phyloP scores from a whole-genome alignment of 371 early-diverging fungal genomes.

The Nematocida minor region DNA sequence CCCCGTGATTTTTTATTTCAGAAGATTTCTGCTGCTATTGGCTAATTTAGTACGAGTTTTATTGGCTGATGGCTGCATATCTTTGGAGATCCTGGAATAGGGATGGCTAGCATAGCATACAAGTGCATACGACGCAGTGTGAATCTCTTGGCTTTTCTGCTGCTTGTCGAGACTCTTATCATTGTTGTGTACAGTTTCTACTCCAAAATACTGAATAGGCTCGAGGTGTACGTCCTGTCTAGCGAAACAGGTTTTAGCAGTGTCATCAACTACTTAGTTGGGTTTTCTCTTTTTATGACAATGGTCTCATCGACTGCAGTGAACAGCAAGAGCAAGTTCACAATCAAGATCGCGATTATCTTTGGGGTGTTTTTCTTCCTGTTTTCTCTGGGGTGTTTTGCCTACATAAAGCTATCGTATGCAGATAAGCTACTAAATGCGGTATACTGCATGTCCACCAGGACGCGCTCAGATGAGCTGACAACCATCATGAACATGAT shows the following conservation, averaged over 20 bases:
- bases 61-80: slow-evolving; percentile 29
- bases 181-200: background rate
- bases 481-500: background rate
- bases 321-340: slow-evolving; percentile 52
- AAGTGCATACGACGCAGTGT: slow-evolving; percentile 37
- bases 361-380: slow-evolving; percentile 20
- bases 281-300: slow-evolving; percentile 26
- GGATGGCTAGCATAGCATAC: slow-evolving; percentile 36
- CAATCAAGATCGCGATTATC: slow-evolving; percentile 25
- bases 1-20: too few species aligned
- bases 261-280: background rate
- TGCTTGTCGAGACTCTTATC: slow-evolving; percentile 11
- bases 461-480: background rate
- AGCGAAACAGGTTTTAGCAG: background rate
- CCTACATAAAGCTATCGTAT: slow-evolving; percentile 3
- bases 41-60: background rate
- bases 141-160: slow-evolving; percentile 30
- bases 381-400: background rate
- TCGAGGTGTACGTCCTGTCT: background rate
- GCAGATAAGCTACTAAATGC: background rate
- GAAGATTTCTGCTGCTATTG: too few species aligned
- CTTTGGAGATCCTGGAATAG: background rate
- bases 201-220: background rate
- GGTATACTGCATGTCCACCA: background rate
- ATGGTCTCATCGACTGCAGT: slow-evolving; percentile 39